phyloP scores from a whole-genome alignment of 352 stramenopile genomes.

The Bremia lactucae region DNA sequence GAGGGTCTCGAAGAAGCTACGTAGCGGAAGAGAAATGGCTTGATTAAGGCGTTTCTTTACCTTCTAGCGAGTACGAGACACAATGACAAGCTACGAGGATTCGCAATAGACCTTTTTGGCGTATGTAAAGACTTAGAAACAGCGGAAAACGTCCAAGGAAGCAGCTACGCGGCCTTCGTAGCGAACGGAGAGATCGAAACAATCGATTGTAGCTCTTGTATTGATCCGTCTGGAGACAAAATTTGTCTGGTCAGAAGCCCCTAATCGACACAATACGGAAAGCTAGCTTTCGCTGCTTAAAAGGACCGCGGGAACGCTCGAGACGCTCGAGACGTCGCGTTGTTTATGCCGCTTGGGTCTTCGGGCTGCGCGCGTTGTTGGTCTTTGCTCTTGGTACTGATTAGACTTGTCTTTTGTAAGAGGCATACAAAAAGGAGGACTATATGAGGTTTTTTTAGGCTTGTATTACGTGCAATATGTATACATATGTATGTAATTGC shows the following conservation, averaged over 20 bases:
- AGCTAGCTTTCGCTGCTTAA: constrained; percentile 6
- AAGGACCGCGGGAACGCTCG: constrained; percentile 8
- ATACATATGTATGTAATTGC: background rate
- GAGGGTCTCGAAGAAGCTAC: constrained; percentile 1
- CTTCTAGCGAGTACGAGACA: constrained; percentile 1
- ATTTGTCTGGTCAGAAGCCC: constrained; percentile 7
- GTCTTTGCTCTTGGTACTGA: constrained; percentile 15
- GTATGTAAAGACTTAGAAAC: background rate
- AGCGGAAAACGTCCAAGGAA: background rate
- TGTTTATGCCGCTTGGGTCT: constrained; percentile 20
- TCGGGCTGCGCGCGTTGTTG: constrained; percentile 23
- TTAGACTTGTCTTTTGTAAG: constrained; percentile 18
- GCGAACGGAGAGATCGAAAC: background rate
- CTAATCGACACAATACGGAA: constrained; percentile 6
- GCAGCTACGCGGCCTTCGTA: background rate
- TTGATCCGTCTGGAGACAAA: constrained; percentile 5
- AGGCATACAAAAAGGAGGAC: background rate
- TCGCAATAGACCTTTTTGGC: background rate
- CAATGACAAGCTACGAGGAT: background rate
- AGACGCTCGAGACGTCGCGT: constrained; percentile 20
- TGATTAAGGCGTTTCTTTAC: constrained; percentile 1
- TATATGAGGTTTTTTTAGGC: constrained; percentile 1
- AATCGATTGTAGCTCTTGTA: constrained; percentile 11
- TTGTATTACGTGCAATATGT: no score
- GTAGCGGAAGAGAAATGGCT: background rate